A percentile compares a stretch with the other conserved stretches of the same genome.
Conservation (phyloP, 1,284 basidiomycete genomes). For the Ustilago trichophora region DNA sequence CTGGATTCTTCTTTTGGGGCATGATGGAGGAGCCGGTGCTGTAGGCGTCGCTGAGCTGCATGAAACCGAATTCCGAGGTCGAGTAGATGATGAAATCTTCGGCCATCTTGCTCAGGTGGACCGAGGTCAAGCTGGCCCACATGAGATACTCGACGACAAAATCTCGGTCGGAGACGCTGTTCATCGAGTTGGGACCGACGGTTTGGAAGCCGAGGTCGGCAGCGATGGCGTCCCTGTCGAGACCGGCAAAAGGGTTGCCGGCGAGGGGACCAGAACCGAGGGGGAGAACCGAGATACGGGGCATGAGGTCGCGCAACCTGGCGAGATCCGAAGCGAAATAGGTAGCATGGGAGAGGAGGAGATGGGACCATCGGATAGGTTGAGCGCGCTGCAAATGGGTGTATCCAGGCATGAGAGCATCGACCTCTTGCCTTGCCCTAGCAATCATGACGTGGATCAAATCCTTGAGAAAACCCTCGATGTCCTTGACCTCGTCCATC, state of each 20-base stretch:
- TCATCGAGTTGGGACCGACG: conserved; percentile 65
- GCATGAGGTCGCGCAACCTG: conserved; percentile 81
- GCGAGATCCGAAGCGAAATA: conserved; percentile 88
- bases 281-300: conserved; percentile 82
- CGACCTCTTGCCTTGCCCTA: conserved; percentile 89
- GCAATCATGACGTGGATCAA: conserved; percentile 87
- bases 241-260: conserved; percentile 83
- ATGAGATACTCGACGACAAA: conserved; percentile 97
- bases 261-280: conserved; percentile 93
- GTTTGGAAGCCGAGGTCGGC: conserved; percentile 63
- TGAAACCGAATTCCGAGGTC: conserved; percentile 95
- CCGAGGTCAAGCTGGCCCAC: conserved; percentile 92
- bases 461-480: conserved; percentile 78
- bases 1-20: conserved; percentile 99
- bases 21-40: conserved; percentile 98
- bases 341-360: conserved; percentile 92
- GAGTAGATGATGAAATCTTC: conserved; percentile 98
- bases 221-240: conserved; percentile 63
- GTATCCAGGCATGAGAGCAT: conserved; percentile 91
- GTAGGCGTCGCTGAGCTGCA: conserved; percentile 93
- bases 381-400: conserved; percentile 86
- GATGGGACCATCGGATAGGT: conserved; percentile 98
- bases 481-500: conserved; percentile 78
- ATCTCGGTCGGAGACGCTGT: conserved; percentile 91
- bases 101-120: conserved; percentile 90